Conservation (phyloP, 345 rosid species). For the Eucalyptus coolabah region DNA sequence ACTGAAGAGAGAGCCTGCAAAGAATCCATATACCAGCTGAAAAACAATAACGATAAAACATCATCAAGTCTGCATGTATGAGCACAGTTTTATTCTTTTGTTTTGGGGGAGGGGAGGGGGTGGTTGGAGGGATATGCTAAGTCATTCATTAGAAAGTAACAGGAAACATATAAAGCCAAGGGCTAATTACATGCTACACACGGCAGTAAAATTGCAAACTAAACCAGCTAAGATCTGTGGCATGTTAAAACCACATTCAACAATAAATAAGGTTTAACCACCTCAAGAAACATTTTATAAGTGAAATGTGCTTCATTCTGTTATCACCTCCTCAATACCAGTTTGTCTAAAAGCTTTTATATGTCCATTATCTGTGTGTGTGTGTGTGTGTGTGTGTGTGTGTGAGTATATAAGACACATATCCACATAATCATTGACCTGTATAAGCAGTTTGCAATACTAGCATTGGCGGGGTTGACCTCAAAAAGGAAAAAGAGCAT, state of each 20-base stretch:
- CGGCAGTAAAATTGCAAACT: not conserved
- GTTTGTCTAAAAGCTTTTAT: not conserved
- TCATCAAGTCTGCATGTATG: not conserved
- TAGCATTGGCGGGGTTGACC: not conserved
- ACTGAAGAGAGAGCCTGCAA: slow-evolving; percentile 59
- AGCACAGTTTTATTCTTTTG: not conserved
- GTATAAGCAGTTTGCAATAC: not conserved
- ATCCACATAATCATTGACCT: not conserved
- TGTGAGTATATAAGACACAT: not conserved
- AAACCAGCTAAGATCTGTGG: not conserved
- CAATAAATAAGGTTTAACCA: not conserved
- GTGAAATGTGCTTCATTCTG: not conserved
- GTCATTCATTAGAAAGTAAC: not conserved
- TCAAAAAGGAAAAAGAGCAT: not conserved
- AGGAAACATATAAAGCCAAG: not conserved
- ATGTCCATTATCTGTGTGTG: not conserved
- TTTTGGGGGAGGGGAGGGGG: not conserved
- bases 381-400: too few relatives aligned
- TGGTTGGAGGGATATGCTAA: not conserved
- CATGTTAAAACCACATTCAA: not conserved
- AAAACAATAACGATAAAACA: not conserved
- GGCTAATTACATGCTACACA: not conserved
- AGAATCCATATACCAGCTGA: not conserved
- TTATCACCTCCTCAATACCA: not conserved
- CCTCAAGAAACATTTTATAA: not conserved